Base-by-base conservation (phyloP, 805 yeast species). In the Metschnikowia similis region DNA sequence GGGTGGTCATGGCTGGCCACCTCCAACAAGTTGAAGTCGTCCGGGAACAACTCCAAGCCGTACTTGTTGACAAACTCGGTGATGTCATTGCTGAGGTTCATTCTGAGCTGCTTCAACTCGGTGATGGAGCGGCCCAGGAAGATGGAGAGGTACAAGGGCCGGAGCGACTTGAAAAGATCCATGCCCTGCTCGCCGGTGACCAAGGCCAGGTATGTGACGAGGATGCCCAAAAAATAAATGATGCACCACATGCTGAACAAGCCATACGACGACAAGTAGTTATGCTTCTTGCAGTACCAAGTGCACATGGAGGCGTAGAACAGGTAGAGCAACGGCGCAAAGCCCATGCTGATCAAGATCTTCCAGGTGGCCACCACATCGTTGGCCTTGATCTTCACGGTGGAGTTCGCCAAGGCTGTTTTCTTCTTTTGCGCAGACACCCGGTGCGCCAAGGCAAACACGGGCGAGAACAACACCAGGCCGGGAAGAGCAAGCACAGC, bases 321-420 rank as follows among this genome's bases (percentile, higher is more conserved):
- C 35, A 83, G 81, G 72, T 92, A 94, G 29, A 94, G 71, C 38
- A 89, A 65, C 2, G 99, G 99, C 0, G 97, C 95, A 48, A 89
- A 70, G 5, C 92, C 95, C 80, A 94, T 79, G 32, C 91, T 83
- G 36, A 92, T 89, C 55, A 94, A 74, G 42, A 94, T 85, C 67
- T 94, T 94, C 99, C 99, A 94, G 1, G 98, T 91, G 1, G 98
- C 98, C 52, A 94, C 80, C 27, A 94, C 97, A 66, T 94, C 99
- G 50, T 83, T 85, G 14, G 96, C 99, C 62, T 84, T 83, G 52
- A 94, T 84, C 65, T 94, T 94, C 21, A 94, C 99, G 0, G 90
- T 79, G 0, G 97, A 90, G 7, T 79, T 84, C 9, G 90, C 91
- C 52, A 94, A 74, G 0, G 98, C 99, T 42, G 81, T 78, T 50